A percentile compares a stretch with the other conserved stretches of the same genome.
Conservation (phyloP, 2,329 filamentous ascomycete genomes). For the Pseudogymnoascus sp. region DNA sequence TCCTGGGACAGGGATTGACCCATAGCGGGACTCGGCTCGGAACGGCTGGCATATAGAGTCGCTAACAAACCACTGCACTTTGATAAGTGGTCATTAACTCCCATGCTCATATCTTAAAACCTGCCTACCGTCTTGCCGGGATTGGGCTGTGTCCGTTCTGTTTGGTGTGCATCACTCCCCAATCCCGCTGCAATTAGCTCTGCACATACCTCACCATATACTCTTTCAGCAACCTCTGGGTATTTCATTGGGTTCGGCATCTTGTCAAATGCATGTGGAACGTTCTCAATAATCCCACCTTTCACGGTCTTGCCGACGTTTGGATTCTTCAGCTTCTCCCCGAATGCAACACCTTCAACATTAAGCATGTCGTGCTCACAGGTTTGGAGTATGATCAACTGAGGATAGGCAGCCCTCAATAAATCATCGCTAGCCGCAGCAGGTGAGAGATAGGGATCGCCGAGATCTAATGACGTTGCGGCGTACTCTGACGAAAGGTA, state of each 20-base stretch:
- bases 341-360: conserved; percentile 53
- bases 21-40: neutral
- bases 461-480: conserved; percentile 33
- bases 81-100: neutral
- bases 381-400: conserved; percentile 50
- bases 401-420: conserved; percentile 40
- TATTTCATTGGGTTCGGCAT: conserved; percentile 51
- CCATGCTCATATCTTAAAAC: neutral
- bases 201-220: conserved; percentile 27
- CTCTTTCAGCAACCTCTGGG: conserved; percentile 24
- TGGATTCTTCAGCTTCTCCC: conserved; percentile 43
- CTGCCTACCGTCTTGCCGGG: neutral
- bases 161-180: neutral
- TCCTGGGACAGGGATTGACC: neutral
- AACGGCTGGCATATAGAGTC: neutral
- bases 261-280: conserved; percentile 62
- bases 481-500: conserved; percentile 50
- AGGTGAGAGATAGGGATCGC: conserved; percentile 51
- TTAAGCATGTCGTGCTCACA: conserved; percentile 63
- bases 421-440: conserved; percentile 47
- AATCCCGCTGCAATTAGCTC: conserved; percentile 17
- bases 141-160: neutral
- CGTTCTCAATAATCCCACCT: conserved; percentile 51
- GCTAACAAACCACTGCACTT: neutral
- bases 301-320: conserved; percentile 48